Base-by-base conservation (phyloP, 148 eudicot species). In the Chenopodium berlandieri region DNA sequence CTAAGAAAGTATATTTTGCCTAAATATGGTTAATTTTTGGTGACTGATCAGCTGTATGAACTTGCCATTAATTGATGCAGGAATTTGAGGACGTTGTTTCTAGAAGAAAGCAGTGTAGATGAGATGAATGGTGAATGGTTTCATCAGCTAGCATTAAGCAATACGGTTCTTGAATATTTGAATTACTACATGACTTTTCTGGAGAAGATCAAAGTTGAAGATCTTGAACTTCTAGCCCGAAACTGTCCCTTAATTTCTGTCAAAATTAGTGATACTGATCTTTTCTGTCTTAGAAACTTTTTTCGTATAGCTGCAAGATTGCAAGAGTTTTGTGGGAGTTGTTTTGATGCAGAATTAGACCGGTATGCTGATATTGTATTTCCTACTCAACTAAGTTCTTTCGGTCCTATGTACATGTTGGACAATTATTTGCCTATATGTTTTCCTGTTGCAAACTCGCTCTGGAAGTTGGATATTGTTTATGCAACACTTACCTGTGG, bases 261-360 rank as follows among this genome's bases (percentile, higher is more conserved):
- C 82, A 94, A 92, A 81, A 87, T 90, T 75, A 86, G 89, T 25
- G 94, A 91, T 31, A 86, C 88, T 79, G 93, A 90, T 78, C 79
- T 91, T 75, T 77, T 85, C 65, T 83, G 88, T 79, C 93, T 94
- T 20, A 60, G 60, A 47, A 90, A 78, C 60, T 91, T 94, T 78
- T 89, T 91, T 64, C 83, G 76, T 9, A 78, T 84, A 65, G 92
- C 98, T 48, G 50, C 83, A 73, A 74, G 83, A 62, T 81, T 94
- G 75, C 91, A 90, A 88, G 98, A 92, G 87, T 94, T 94, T 79
- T 84, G 90, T 82, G 97, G 97, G 77, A 92, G 92, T 78, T 92
- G 90, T 77, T 85, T 89, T 47, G 81, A 75, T 81, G 91, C 85
- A 48, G 90, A 82, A 63, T 25, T 68, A 4, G 54, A 50, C 44